These are phyloP conservation scores for Coemansia sp. DNA, from an alignment of 192 early-diverging fungal species.

Conservation along the genomic window DNA sequence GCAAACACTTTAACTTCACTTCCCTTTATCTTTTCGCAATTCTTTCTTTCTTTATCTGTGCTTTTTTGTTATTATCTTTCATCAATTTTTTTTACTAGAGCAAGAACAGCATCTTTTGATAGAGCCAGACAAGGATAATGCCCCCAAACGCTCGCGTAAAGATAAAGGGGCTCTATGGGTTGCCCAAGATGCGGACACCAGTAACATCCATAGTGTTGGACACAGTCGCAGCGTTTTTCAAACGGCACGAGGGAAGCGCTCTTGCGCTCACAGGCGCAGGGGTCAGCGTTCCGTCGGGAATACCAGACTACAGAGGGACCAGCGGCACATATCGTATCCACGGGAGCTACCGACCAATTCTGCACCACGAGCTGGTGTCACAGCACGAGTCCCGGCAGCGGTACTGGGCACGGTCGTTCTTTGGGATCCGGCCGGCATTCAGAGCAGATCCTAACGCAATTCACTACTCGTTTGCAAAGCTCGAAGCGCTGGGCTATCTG, in stretches of 20 bases:
- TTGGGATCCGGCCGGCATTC: conserved; percentile 75
- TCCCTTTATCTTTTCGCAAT: not conserved
- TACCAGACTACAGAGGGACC: conserved; percentile 86
- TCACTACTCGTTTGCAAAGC: conserved; percentile 61
- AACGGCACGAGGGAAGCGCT: conserved; percentile 30
- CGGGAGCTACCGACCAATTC: conserved; percentile 80
- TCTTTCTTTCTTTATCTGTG: not conserved
- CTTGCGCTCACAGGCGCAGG: conserved; percentile 53
- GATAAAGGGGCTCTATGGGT: conserved; percentile 40
- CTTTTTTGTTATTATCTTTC: conserved; percentile 6
- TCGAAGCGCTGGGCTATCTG: conserved; percentile 55
- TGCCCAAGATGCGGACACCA: conserved; percentile 29
- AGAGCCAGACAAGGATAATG: conserved; percentile 1
- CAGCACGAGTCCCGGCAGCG: conserved; percentile 67
- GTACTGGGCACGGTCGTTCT: conserved; percentile 89
- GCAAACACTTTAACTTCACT: no score
- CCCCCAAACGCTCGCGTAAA: conserved; percentile 27
- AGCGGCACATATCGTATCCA: conserved; percentile 69
- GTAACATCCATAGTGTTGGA: conserved; percentile 27
- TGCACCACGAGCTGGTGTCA: conserved; percentile 69
- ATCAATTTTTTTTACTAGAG: not conserved
- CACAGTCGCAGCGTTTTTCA: conserved; percentile 23
- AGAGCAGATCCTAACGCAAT: conserved; percentile 71
- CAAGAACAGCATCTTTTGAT: not conserved
- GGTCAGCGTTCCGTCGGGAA: conserved; percentile 65